Evolutionary conservation across 176 grass and related monocot species (phyloP), one percentile per base, ranked within the genome.

Genomic region (Saccharum spontaneum): DNA sequence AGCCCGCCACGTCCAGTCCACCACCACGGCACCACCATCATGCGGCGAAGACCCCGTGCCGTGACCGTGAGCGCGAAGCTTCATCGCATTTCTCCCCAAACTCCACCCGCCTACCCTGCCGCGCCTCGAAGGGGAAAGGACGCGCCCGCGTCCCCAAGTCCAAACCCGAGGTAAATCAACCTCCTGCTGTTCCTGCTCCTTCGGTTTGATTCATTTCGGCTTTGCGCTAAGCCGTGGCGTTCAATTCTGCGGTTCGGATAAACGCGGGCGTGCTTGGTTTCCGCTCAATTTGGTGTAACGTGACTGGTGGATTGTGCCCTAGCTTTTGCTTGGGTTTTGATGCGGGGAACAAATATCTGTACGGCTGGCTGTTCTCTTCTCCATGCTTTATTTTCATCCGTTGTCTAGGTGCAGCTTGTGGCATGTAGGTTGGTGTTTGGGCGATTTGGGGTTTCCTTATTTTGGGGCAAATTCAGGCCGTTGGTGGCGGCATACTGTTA

Each of bases 121-220:
- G 73, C 66, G 66, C 73, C 41, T 54, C 17, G 17, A 45, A 48
- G 72, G 71, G 43, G 62, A 26, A 68, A 62, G 37, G 8, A 9
- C 20, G 20, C 26, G 40, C 4, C 55, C 18, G 57, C 33, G 12
- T 13, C 55, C 50, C 75, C 16, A 44, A 73, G 10, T 10, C 15
- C 40, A 30, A 72, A 72, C 66, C 49, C 75, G 26, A 79, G 80
- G 87, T 88, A n/a, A 86, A 65, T 31, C 61, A 65, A 69, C 33
- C 55, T 52, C 7, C 31, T n/a, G 30, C 65, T 41, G 11, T 55
- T 33, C 18, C 70, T 26, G 37, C 46, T 81, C 39, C 78, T 41
- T 16, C 69, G 14, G 30, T 71, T 13, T 46, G 14, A 2, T n/a
- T 50, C 49, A 2, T 11, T 16, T 33, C 65, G 45, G 43, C 60